Evolutionary conservation across 1,139 yeast species (phyloP).

Genomic region (Diutina mesorugosa): DNA sequence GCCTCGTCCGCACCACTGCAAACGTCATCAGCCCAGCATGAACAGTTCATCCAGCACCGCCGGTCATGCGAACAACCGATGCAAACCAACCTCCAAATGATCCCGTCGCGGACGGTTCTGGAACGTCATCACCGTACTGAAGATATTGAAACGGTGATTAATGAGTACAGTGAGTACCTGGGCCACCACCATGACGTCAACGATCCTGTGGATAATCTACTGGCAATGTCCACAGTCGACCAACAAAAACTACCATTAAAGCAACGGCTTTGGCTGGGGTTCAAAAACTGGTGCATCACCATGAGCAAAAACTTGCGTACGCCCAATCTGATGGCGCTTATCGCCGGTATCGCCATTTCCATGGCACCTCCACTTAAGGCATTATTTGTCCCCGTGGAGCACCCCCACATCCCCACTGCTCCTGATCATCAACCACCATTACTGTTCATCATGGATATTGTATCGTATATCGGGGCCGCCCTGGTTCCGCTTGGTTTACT

Average conservation of each 20-base stretch:
- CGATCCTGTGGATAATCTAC: background rate
- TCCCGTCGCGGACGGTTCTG: constrained; percentile 15
- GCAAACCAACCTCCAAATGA: background rate
- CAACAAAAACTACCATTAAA: background rate
- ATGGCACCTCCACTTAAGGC: constrained; percentile 86
- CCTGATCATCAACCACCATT: constrained; percentile 29
- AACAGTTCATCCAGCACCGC: background rate
- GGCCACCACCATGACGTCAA: background rate
- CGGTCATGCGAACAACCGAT: background rate
- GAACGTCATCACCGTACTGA: constrained; percentile 35
- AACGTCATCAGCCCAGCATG: background rate
- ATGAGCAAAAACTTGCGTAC: constrained; percentile 41
- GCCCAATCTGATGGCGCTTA: constrained; percentile 57
- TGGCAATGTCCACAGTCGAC: background rate
- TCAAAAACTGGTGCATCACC: background rate
- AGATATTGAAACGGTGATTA: constrained; percentile 41
- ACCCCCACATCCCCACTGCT: constrained; percentile 8
- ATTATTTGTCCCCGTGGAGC: constrained; percentile 37
- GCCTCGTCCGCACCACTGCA: constrained; percentile 7
- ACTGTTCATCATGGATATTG: constrained; percentile 70
- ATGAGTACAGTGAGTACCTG: constrained; percentile 45
- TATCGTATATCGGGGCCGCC: constrained; percentile 72
- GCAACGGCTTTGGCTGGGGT: background rate
- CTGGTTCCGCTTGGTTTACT: constrained; percentile 80
- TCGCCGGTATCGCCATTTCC: constrained; percentile 49